These are phyloP conservation scores for Letharia columbiana DNA, from an alignment of 495 filamentous ascomycete species.

Conservation along the genomic window DNA sequence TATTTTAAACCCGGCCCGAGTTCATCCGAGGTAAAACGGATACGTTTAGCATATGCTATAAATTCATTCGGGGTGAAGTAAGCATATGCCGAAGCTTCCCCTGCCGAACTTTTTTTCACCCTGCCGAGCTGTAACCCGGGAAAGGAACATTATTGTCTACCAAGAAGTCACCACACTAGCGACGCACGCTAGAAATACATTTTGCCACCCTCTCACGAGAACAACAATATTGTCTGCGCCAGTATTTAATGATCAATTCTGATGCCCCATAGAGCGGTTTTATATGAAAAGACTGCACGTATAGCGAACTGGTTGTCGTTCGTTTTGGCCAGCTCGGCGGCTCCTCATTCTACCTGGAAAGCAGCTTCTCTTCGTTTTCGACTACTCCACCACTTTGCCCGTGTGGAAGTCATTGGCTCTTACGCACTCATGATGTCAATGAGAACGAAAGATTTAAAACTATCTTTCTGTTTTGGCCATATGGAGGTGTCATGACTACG, in stretches of 20 bases:
- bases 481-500: neutral
- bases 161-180: neutral
- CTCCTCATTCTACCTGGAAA: neutral
- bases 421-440: neutral
- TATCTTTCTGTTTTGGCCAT: neutral
- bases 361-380: neutral
- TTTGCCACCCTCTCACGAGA: neutral
- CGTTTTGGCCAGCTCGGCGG: no score
- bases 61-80: no score
- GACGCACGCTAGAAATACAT: neutral
- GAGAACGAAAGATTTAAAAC: neutral
- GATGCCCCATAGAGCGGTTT: neutral
- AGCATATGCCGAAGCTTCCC: no score
- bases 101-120: no score
- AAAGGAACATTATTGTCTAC: no score
- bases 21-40: no score
- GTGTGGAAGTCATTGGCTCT: neutral
- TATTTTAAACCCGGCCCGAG: no score
- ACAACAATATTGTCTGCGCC: neutral
- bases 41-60: no score
- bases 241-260: neutral
- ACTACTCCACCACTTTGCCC: neutral
- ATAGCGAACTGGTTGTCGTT: no score
- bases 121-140: no score
- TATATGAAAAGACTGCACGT: neutral